Evolutionary conservation across 768 basidiomycete genomes (phyloP).

Genomic region (Phanerodontia chrysosporium): DNA sequence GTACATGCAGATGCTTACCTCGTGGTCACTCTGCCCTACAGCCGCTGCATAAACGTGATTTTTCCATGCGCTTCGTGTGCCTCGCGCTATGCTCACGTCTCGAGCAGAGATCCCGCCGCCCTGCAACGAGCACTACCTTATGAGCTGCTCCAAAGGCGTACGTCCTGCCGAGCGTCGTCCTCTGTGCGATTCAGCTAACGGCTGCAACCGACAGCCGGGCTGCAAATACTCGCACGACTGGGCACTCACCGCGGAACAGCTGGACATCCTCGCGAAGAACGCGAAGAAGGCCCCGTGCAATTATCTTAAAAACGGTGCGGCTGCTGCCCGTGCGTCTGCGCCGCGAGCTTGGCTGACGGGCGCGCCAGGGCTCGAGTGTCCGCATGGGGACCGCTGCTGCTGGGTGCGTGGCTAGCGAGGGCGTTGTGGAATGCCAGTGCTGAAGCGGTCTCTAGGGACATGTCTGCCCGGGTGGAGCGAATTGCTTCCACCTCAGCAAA

Average conservation of each 20-base stretch:
- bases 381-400: conserved; percentile 72
- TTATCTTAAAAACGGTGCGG: conserved; percentile 70
- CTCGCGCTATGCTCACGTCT: not conserved
- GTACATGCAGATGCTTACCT: not conserved
- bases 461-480: conserved; percentile 65
- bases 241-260: conserved; percentile 63
- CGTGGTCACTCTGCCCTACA: conserved; percentile 21
- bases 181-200: not conserved
- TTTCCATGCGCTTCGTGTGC: conserved; percentile 8
- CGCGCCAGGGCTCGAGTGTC: conserved; percentile 58
- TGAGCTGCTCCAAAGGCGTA: conserved; percentile 74
- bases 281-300: conserved; percentile 87
- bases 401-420: conserved; percentile 37
- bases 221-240: conserved; percentile 89
- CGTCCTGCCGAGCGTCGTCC: conserved; percentile 9
- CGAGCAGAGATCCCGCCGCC: conserved; percentile 71
- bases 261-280: conserved; percentile 64
- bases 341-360: not conserved
- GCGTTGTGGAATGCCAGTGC: not conserved
- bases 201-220: conserved; percentile 23
- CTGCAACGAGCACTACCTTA: conserved; percentile 81
- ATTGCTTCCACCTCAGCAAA: conserved; percentile 58
- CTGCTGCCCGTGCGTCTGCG: not conserved
- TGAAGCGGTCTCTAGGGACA: conserved; percentile 42
- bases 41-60: conserved; percentile 79